phyloP scores from a whole-genome alignment of 2,329 filamentous ascomycete genomes.

The Pseudogymnoascus sp. region DNA sequence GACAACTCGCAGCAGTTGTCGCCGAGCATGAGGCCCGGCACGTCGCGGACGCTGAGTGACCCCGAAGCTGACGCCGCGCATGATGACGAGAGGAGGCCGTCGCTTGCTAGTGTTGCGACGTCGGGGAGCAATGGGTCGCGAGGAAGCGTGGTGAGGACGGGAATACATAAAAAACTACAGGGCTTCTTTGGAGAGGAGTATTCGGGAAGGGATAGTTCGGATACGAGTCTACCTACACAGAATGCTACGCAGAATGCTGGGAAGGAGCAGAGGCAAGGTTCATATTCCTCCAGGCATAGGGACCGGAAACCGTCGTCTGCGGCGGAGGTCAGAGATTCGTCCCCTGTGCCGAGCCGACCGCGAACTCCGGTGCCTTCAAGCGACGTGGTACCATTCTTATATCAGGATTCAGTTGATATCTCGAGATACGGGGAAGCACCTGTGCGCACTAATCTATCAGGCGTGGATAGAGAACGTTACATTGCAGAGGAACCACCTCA shows the following conservation, averaged over 20 bases:
- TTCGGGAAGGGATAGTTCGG: conserved; percentile 64
- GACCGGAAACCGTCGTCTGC: conserved; percentile 76
- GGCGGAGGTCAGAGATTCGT: conserved; percentile 64
- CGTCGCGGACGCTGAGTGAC: conserved; percentile 43
- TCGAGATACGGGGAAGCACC: conserved; percentile 70
- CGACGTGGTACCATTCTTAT: conserved; percentile 96
- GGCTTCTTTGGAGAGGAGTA: conserved; percentile 92
- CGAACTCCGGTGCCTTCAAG: conserved; percentile 80
- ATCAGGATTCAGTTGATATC: conserved; percentile 78
- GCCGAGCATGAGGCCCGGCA: conserved; percentile 55
- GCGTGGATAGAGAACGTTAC: conserved; percentile 63
- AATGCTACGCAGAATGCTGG: conserved; percentile 27
- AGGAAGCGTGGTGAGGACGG: conserved; percentile 60
- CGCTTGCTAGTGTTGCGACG: conserved; percentile 78
- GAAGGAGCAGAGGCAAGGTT: conserved; percentile 57
- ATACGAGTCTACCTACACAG: conserved; percentile 52
- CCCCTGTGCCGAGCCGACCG: conserved; percentile 68
- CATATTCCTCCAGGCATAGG: conserved; percentile 51
- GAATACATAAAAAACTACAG: conserved; percentile 64
- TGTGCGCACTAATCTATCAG: conserved; percentile 60
- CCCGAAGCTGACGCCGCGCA: conserved; percentile 54
- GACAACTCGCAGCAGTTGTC: conserved; percentile 66
- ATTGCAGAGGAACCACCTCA: conserved; percentile 42
- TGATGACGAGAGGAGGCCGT: conserved; percentile 72
- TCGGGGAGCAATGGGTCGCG: conserved; percentile 80